Percentiles rank a stretch among this genome's conserved stretches.
Evolutionary conservation across 2,329 filamentous ascomycete species (phyloP).

Genomic region (Fusarium albidum): DNA sequence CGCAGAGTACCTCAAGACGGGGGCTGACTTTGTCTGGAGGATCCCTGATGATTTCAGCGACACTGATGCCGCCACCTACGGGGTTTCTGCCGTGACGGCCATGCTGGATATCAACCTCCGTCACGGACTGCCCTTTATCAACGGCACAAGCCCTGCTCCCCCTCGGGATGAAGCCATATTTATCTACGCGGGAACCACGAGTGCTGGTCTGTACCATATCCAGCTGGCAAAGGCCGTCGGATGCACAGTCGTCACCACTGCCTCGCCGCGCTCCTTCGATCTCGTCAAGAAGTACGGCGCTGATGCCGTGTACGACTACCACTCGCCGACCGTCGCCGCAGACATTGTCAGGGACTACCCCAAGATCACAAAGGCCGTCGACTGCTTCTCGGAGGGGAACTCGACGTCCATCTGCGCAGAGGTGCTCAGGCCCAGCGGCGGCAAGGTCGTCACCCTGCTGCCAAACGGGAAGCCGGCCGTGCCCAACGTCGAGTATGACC

Average conservation of each 20-base stretch:
- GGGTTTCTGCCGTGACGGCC: constrained; percentile 37
- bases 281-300: constrained; percentile 54
- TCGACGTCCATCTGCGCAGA: constrained; percentile 41
- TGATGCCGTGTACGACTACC: constrained; percentile 53
- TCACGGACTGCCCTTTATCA: constrained; percentile 32
- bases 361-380: constrained; percentile 40
- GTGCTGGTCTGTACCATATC: constrained; percentile 55
- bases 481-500: constrained; percentile 29
- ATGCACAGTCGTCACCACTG: constrained; percentile 54
- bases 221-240: constrained; percentile 54
- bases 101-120: constrained; percentile 36
- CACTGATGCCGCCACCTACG: constrained; percentile 36
- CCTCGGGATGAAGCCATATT: constrained; percentile 43
- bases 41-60: constrained; percentile 34
- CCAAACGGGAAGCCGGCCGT: constrained; percentile 28
- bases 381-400: constrained; percentile 44
- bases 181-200: constrained; percentile 58
- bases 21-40: constrained; percentile 37
- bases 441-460: constrained; percentile 42
- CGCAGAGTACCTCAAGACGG: constrained; percentile 37
- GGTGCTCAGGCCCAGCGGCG: constrained; percentile 37
- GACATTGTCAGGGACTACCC: constrained; percentile 35
- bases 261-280: constrained; percentile 51
- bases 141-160: background rate
- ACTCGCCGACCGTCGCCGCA: constrained; percentile 13